Evolutionary conservation across 768 basidiomycete genomes (phyloP).

Genomic region (Calocybe cyanea): DNA sequence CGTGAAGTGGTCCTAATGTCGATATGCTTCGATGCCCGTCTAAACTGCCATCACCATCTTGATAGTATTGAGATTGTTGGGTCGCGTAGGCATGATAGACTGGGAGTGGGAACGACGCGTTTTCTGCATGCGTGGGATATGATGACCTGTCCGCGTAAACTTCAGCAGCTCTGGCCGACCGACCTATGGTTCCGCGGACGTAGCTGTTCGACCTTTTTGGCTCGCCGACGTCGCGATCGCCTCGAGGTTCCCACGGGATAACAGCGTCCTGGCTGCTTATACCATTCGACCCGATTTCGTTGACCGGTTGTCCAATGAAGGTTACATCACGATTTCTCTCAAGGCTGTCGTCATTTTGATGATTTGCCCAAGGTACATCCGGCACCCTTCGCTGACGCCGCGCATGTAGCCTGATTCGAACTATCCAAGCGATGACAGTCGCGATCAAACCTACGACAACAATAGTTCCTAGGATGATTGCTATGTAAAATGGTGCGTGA

Average conservation of each 20-base stretch:
- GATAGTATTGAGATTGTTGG: constrained; percentile 19
- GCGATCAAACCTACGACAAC: constrained; percentile 40
- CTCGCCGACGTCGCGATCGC: constrained; percentile 41
- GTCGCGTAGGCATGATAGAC: constrained; percentile 18
- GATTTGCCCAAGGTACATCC: constrained; percentile 33
- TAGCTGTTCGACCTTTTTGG: constrained; percentile 30
- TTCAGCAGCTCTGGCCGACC: constrained; percentile 15
- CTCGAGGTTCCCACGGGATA: constrained; percentile 32
- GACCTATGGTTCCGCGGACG: constrained; percentile 19
- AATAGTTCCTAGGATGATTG: constrained; percentile 45
- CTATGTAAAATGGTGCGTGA: constrained; percentile 44
- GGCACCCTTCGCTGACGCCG: constrained; percentile 30
- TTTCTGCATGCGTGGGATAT: constrained; percentile 19
- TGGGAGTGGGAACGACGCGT: constrained; percentile 19
- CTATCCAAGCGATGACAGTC: constrained; percentile 45
- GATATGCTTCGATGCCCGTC: constrained; percentile 26
- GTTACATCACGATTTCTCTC: constrained; percentile 19
- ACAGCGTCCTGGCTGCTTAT: constrained; percentile 23
- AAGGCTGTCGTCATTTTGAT: constrained; percentile 19
- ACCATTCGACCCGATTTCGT: constrained; percentile 19
- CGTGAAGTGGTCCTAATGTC: constrained; percentile 42
- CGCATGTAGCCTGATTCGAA: constrained; percentile 37
- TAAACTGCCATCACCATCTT: constrained; percentile 16
- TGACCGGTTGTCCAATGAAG: constrained; percentile 18
- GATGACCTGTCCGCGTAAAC: constrained; percentile 19